Conservation (phyloP, 176 grass and related monocot genomes). For the Ensete glaucum region DNA sequence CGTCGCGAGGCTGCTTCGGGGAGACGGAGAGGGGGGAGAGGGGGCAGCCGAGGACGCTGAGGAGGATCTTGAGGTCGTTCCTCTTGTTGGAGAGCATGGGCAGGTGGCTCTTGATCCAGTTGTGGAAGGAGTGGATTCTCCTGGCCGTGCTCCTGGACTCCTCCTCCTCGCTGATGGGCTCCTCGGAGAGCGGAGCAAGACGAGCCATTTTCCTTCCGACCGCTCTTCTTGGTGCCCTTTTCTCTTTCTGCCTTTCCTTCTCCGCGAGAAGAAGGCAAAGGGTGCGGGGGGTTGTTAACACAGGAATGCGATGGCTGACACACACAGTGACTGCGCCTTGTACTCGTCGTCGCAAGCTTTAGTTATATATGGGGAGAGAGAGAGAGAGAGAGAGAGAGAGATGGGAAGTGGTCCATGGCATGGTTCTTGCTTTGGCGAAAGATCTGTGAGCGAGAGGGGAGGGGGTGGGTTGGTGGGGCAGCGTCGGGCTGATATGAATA, state of each 20-base stretch:
- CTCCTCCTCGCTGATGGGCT: conserved; percentile 59
- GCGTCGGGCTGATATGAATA: conserved; percentile 24
- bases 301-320: not conserved
- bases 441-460: not conserved
- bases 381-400: too few species aligned
- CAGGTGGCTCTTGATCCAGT: conserved; percentile 38
- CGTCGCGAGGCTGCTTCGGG: conserved; percentile 46
- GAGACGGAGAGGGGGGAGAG: conserved; percentile 83
- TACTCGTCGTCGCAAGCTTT: not conserved
- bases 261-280: not conserved
- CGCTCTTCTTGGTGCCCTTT: not conserved
- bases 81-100: conserved; percentile 43
- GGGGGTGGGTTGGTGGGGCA: not conserved
- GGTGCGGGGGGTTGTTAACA: not conserved
- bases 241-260: not conserved
- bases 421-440: conserved; percentile 13
- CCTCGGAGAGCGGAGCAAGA: conserved; percentile 87
- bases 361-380: conserved; percentile 13
- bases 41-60: conserved; percentile 87
- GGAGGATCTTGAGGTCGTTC: conserved; percentile 67
- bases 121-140: conserved; percentile 29
- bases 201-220: conserved; percentile 30
- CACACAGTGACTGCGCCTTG: too few species aligned
- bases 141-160: conserved; percentile 25
- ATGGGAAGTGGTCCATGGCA: too few species aligned